Conservation (phyloP, 2,329 filamentous ascomycete species). For the Talaromyces sp. region DNA sequence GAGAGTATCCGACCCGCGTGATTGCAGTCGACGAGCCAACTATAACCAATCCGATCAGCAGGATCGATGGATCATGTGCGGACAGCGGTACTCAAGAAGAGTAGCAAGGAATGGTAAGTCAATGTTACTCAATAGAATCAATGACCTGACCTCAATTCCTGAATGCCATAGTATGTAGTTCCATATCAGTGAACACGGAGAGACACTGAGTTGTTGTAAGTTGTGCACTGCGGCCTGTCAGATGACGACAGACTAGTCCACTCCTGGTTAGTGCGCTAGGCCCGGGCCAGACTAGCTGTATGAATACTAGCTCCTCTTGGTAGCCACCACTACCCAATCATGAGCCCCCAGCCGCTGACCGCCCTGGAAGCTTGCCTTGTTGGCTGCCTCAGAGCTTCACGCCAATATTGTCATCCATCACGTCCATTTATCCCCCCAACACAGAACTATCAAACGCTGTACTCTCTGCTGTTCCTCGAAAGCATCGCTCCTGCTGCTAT, state of each 20-base stretch:
- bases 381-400: slow-evolving; percentile 16
- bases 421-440: background rate
- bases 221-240: no score
- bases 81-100: no score
- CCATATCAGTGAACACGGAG: no score
- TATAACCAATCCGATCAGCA: background rate
- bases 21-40: background rate
- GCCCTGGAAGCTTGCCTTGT: slow-evolving; percentile 13
- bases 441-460: background rate
- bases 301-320: background rate
- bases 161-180: no score
- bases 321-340: slow-evolving; percentile 1
- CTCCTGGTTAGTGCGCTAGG: background rate
- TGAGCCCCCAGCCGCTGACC: slow-evolving; percentile 2
- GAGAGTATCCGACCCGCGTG: background rate
- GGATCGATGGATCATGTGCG: background rate
- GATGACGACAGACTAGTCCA: background rate
- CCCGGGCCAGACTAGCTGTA: background rate
- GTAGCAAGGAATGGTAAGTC: no score
- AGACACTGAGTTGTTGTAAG: no score
- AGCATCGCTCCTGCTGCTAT: background rate
- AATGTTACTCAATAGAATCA: no score
- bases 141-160: no score
- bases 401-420: background rate
- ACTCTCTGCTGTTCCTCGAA: background rate